Conservation (phyloP, 2,329 filamentous ascomycete species). For the Tolypocladium ovalisporum region DNA sequence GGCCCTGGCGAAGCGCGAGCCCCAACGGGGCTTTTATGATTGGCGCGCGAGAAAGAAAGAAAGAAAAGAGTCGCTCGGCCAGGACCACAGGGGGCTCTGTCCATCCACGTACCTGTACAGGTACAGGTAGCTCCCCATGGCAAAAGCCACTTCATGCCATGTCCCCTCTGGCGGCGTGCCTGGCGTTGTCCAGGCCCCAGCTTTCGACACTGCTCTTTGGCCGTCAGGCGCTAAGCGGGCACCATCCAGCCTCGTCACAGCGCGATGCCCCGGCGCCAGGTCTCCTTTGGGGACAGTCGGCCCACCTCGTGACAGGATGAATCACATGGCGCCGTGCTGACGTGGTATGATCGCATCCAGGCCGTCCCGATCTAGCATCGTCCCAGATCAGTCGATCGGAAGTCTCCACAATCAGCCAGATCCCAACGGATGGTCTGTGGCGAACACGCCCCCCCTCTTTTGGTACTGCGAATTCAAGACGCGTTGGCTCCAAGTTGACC, state of each 20-base stretch:
- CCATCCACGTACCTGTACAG: too few relatives aligned
- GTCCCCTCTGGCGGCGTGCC: not conserved
- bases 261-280: not conserved
- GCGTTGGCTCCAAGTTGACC: not conserved
- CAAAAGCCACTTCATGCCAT: not conserved
- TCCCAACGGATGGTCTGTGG: not conserved
- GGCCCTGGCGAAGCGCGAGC: not conserved
- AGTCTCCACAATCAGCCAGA: conserved; percentile 2
- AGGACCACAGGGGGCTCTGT: not conserved
- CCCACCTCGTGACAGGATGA: not conserved
- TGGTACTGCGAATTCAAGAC: not conserved
- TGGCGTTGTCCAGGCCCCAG: not conserved
- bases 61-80: not conserved
- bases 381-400: conserved; percentile 3
- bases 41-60: not conserved
- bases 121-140: not conserved
- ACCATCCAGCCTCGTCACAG: not conserved
- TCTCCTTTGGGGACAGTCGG: not conserved
- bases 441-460: not conserved
- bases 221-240: not conserved
- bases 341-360: conserved; percentile 2
- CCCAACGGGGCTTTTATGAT: not conserved
- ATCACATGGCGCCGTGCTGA: conserved; percentile 3
- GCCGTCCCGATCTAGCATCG: conserved; percentile 1
- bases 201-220: not conserved